Conservation (phyloP, 2,329 filamentous ascomycete species). For the Rhytidhysteron rufulum region DNA sequence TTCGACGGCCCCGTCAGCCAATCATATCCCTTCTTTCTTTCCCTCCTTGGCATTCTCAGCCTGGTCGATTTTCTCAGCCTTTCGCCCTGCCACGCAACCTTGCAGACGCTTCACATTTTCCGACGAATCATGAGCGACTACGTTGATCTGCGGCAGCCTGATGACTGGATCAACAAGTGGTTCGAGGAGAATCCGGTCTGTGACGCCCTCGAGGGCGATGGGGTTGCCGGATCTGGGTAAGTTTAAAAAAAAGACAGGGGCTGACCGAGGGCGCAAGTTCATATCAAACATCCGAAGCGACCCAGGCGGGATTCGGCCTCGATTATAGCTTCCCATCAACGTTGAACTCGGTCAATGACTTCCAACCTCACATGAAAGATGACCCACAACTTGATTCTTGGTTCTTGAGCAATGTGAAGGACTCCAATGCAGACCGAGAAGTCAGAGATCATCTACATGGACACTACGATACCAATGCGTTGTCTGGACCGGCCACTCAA, state of each 20-base stretch:
- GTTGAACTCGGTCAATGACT: background rate
- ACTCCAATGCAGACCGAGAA: too few relatives aligned
- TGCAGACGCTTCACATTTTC: conserved; percentile 4
- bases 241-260: conserved; percentile 17
- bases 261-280: conserved; percentile 12
- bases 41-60: conserved; percentile 13
- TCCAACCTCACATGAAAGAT: too few relatives aligned
- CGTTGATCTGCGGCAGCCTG: conserved; percentile 4
- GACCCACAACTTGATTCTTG: too few relatives aligned
- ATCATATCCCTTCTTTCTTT: conserved; percentile 4
- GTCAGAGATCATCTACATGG: too few relatives aligned
- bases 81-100: conserved; percentile 8
- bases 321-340: background rate
- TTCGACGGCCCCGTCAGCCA: conserved; percentile 6
- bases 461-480: too few relatives aligned
- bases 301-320: background rate
- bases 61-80: conserved; percentile 3
- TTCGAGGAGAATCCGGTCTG: conserved; percentile 1
- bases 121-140: conserved; percentile 7
- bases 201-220: conserved; percentile 5
- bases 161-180: conserved; percentile 5
- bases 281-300: background rate
- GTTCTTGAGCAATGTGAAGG: too few relatives aligned
- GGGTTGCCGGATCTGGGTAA: conserved; percentile 8
- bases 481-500: too few relatives aligned